phyloP scores from a whole-genome alignment of 1,284 basidiomycete genomes.

The Porphyrellus sp. region DNA sequence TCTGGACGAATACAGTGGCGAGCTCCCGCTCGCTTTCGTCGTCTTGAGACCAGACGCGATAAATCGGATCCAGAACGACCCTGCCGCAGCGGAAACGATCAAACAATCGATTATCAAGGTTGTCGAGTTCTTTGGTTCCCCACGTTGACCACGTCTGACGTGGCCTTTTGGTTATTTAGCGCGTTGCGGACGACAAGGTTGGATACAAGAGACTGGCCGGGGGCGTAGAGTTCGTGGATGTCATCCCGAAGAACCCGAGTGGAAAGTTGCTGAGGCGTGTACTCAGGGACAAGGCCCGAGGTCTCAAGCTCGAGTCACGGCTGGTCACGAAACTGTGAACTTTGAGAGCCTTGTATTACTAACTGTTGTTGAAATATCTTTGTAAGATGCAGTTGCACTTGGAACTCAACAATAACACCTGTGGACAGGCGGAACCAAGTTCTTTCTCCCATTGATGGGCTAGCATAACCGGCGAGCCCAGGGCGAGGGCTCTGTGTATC shows the following conservation, averaged over 20 bases:
- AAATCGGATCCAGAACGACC: slow-evolving; percentile 36
- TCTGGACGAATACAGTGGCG: slow-evolving; percentile 76
- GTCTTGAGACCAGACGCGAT: slow-evolving; percentile 48
- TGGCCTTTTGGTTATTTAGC: slow-evolving; percentile 39
- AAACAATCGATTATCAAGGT: slow-evolving; percentile 45
- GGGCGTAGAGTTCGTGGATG: slow-evolving; percentile 65
- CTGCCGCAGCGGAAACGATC: slow-evolving; percentile 38
- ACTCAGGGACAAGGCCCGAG: slow-evolving; percentile 39
- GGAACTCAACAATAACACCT: no score
- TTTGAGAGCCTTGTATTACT: background rate
- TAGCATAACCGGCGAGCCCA: no score
- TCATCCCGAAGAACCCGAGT: slow-evolving; percentile 70
- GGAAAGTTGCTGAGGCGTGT: slow-evolving; percentile 58
- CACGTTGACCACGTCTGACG: background rate
- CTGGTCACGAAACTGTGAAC: slow-evolving; percentile 27
- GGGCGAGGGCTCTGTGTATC: no score
- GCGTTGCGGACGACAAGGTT: slow-evolving; percentile 67
- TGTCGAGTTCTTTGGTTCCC: background rate
- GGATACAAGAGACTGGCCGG: slow-evolving; percentile 69
- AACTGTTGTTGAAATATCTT: background rate
- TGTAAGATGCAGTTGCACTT: no score
- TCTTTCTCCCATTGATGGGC: no score
- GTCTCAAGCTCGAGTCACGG: slow-evolving; percentile 4
- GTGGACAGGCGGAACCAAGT: no score
- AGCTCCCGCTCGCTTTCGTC: slow-evolving; percentile 74